phyloP scores from a whole-genome alignment of 2,329 filamentous ascomycete genomes.

The Arthrobotrys megalospora region DNA sequence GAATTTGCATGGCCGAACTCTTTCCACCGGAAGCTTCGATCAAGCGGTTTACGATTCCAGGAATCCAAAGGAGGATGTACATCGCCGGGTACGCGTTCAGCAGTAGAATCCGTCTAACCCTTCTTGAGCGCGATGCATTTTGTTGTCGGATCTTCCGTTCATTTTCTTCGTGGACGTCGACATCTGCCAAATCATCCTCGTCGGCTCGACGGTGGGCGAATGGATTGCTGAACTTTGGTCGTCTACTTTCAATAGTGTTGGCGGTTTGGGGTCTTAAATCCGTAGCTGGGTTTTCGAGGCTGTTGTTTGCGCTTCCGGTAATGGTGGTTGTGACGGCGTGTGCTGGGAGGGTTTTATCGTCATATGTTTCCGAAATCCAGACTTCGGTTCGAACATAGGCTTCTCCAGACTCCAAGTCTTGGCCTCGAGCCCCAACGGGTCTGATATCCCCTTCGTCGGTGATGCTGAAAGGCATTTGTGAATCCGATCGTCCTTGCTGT shows the following conservation, averaged over 20 bases:
- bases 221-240: slow-evolving; percentile 51
- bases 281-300: not conserved
- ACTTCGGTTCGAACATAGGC: slow-evolving; percentile 31
- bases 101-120: slow-evolving; percentile 65
- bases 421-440: not conserved
- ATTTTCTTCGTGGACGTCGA: slow-evolving; percentile 16
- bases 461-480: slow-evolving; percentile 24
- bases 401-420: slow-evolving; percentile 36
- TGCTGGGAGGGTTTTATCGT: slow-evolving; percentile 30
- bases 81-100: slow-evolving; percentile 68
- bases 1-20: slow-evolving; percentile 63
- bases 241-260: slow-evolving; percentile 36
- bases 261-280: slow-evolving; percentile 29
- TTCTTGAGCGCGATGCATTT: slow-evolving; percentile 45
- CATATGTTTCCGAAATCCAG: slow-evolving; percentile 47
- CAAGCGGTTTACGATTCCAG: slow-evolving; percentile 67
- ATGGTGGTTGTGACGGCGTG: slow-evolving; percentile 38
- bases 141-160: slow-evolving; percentile 36
- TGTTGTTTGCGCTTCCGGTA: not conserved
- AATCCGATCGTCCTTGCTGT: slow-evolving; percentile 22
- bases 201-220: slow-evolving; percentile 45
- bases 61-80: slow-evolving; percentile 68
- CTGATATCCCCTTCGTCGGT: slow-evolving; percentile 26
- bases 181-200: slow-evolving; percentile 36
- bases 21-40: slow-evolving; percentile 64